Conservation (phyloP, 2,329 filamentous ascomycete species). For the Drechslera avenae region DNA sequence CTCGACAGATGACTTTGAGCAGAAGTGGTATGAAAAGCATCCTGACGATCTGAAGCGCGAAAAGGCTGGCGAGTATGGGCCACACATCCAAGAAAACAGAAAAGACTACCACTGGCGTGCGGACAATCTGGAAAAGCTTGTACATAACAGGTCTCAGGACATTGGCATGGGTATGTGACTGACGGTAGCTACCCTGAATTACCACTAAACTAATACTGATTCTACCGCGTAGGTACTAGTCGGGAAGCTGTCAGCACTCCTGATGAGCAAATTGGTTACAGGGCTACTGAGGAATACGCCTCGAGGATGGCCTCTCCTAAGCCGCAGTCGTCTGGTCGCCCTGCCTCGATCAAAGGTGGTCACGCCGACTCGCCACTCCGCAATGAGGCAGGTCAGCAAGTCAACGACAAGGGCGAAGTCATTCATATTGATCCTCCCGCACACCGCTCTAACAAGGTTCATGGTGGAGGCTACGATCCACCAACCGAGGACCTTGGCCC, state of each 20-base stretch:
- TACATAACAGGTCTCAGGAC: conserved; percentile 66
- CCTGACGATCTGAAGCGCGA: conserved; percentile 78
- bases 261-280: conserved; percentile 87
- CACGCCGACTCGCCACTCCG: conserved; percentile 58
- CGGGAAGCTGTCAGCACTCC: conserved; percentile 73
- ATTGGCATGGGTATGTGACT: conserved; percentile 58
- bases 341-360: conserved; percentile 55
- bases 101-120: conserved; percentile 86
- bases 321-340: conserved; percentile 55
- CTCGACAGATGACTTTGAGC: conserved; percentile 80
- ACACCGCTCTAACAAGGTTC: conserved; percentile 51
- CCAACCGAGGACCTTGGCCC: conserved; percentile 58
- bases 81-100: conserved; percentile 62
- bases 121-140: conserved; percentile 87
- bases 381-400: conserved; percentile 53
- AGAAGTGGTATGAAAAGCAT: conserved; percentile 91
- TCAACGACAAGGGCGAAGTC: conserved; percentile 61
- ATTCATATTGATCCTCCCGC: conserved; percentile 79
- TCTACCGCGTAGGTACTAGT: conserved; percentile 65
- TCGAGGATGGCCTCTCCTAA: conserved; percentile 75
- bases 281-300: conserved; percentile 82
- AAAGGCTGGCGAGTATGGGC: conserved; percentile 69
- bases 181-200: conserved; percentile 2
- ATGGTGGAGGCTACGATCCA: conserved; percentile 58
- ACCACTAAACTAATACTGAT: conserved; percentile 55